These are phyloP conservation scores for Hypsizygus marmoreus DNA, from an alignment of 768 basidiomycete genomes.

Conservation along the genomic window DNA sequence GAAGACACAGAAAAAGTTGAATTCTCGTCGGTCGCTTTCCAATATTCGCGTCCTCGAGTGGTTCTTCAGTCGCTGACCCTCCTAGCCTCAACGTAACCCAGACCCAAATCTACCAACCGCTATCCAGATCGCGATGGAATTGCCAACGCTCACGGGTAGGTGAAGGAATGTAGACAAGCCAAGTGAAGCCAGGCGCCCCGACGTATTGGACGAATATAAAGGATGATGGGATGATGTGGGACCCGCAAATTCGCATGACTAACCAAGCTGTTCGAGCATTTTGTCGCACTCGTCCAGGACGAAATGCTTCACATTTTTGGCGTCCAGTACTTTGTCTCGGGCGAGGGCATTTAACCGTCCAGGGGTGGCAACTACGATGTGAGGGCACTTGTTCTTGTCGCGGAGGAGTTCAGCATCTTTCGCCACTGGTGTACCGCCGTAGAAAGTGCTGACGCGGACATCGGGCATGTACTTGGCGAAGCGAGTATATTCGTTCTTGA, in stretches of 20 bases:
- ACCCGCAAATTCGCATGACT: conserved; percentile 87
- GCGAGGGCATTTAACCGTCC: conserved; percentile 95
- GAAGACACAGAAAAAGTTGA: conserved; percentile 28
- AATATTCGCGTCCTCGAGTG: conserved; percentile 32
- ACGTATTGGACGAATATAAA: conserved; percentile 53
- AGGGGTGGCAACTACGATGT: conserved; percentile 98
- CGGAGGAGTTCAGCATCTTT: conserved; percentile 94
- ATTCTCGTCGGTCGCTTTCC: conserved; percentile 39
- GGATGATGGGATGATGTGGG: conserved; percentile 48
- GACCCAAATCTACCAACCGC: conserved; percentile 38
- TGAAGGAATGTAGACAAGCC: conserved; percentile 39
- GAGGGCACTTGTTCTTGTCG: conserved; percentile 96
- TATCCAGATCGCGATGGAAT: conserved; percentile 37
- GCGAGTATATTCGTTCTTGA: conserved; percentile 99
- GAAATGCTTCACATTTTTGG: conserved; percentile 98
- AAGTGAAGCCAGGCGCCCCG: conserved; percentile 40
- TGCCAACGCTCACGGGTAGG: conserved; percentile 37
- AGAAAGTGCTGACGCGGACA: conserved; percentile 96
- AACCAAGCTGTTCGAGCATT: conserved; percentile 99
- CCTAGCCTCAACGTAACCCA: conserved; percentile 36
- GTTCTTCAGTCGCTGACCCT: conserved; percentile 29
- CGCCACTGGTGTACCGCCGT: conserved; percentile 92
- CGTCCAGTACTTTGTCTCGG: conserved; percentile 93
- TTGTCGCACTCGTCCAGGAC: conserved; percentile 99
- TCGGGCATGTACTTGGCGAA: conserved; percentile 99